Base-by-base conservation (phyloP, 805 yeast genomes). In the Wickerhamiella bombiphila region DNA sequence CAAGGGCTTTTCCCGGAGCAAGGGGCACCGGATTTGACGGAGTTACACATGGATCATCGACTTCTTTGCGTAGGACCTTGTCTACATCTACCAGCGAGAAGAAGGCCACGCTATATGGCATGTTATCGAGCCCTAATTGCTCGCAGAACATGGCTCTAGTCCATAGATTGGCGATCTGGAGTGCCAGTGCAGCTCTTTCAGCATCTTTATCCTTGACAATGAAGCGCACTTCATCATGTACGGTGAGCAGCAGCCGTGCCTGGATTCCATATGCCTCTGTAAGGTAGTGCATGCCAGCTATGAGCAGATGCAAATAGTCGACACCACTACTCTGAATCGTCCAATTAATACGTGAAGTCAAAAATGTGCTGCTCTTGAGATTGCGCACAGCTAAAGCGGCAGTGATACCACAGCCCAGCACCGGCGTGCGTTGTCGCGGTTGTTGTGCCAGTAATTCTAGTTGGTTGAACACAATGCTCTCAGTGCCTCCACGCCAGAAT, bases 271-370 rank as follows among this genome's bases (percentile, higher is more conserved):
- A 88, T 43, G 65, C 68, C 29, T 71, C 66, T 29, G 71, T 64
- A 48, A 91, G 63, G 50, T 85, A 82, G 41, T 82, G 80, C 96
- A 93, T 86, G 0, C 94, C 72, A 3, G 83, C 71, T 35, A 88
- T 67, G 42, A 91, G 56, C 29, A 91, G 55, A 55, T 91, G 99
- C 37, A 91, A 64, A 52, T 93, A 91, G 55, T 91, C 98, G 15
- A 93, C 99, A 26, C 98, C 99, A 1, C 95, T 82, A 17, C 95
- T 82, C 56, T 91, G 99, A 53, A 91, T 91, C 0, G 95, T 82
- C 99, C 99, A 91, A 52, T 91, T 91, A 45, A 86, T 77, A 50
- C 99, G 61, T 1, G 95, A 83, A 0, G 98, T 91, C 46, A 91
- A 59, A 54, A 77, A 91, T 15, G 42, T 48, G 1, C 73, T 62